These are phyloP conservation scores for Staphylotrichum tortipilum DNA, from an alignment of 495 filamentous ascomycete species.

Conservation along the genomic window DNA sequence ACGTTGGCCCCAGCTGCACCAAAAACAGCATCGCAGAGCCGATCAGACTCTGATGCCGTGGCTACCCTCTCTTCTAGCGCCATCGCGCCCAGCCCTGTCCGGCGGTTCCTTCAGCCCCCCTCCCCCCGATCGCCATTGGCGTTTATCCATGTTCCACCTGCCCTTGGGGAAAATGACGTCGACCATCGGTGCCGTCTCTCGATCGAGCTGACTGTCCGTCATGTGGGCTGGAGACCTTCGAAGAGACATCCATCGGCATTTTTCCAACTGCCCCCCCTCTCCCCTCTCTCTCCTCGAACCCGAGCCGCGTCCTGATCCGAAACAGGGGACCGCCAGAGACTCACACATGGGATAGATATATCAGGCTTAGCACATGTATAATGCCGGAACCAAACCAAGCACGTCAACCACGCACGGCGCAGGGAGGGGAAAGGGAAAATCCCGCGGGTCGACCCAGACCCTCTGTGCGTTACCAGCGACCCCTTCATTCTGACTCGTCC, in stretches of 20 bases:
- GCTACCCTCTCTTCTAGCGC: not conserved
- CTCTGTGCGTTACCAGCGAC: conserved; percentile 1
- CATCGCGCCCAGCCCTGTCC: not conserved
- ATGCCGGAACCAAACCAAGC: conserved; percentile 9
- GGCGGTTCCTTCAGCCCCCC: no score
- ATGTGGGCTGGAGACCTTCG: no score
- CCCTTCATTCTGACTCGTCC: not conserved
- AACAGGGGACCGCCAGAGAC: not conserved
- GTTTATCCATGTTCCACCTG: not conserved
- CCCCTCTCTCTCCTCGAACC: not conserved
- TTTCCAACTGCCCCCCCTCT: not conserved
- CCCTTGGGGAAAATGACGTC: conserved; percentile 2
- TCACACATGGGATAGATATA: no score
- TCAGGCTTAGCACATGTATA: conserved; percentile 13
- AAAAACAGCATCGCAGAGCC: conserved; percentile 1
- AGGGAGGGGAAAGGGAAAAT: not conserved
- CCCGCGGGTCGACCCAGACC: not conserved
- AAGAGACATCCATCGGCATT: no score
- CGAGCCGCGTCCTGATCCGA: not conserved
- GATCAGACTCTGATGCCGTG: not conserved
- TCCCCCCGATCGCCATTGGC: not conserved
- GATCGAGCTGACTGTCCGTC: no score
- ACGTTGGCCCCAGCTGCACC: no score
- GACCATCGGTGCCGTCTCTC: no score
- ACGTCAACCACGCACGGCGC: not conserved